A percentile compares a stretch with the other conserved stretches of the same genome.
Conservation (phyloP, 345 rosid species). For the Hibiscus trionum region DNA sequence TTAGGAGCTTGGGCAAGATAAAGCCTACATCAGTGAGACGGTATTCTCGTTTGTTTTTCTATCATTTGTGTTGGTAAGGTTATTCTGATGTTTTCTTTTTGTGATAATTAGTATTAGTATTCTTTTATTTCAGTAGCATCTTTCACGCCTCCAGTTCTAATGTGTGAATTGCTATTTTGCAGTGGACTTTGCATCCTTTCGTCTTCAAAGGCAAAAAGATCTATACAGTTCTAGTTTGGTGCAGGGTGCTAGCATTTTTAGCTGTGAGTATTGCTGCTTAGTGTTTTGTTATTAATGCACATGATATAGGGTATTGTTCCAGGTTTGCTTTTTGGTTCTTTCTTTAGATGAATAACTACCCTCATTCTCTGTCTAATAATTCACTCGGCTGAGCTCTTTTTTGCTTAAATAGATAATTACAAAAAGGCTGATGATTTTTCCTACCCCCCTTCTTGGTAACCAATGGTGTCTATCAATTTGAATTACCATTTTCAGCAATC, state of each 20-base stretch:
- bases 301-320: background rate
- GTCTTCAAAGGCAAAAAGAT: conserved; percentile 83
- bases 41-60: conserved; percentile 61
- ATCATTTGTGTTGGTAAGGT: conserved; percentile 69
- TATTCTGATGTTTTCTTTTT: conserved; percentile 3
- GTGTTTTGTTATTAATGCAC: conserved; percentile 1
- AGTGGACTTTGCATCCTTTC: conserved; percentile 99
- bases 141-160: conserved; percentile 6
- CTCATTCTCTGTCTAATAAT: background rate
- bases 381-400: background rate
- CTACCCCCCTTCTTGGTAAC: background rate
- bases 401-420: background rate
- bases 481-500: background rate
- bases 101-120: background rate
- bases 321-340: background rate
- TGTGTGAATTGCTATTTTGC: conserved; percentile 21
- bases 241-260: conserved; percentile 92
- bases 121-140: background rate
- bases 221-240: conserved; percentile 94
- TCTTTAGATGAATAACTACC: background rate
- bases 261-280: conserved; percentile 53
- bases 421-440: background rate
- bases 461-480: background rate
- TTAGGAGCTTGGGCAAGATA: conserved; percentile 93
- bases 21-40: conserved; percentile 82